These are phyloP conservation scores for Suhomyces sp. DNA, from an alignment of 805 yeast genomes.

Conservation along the genomic window DNA sequence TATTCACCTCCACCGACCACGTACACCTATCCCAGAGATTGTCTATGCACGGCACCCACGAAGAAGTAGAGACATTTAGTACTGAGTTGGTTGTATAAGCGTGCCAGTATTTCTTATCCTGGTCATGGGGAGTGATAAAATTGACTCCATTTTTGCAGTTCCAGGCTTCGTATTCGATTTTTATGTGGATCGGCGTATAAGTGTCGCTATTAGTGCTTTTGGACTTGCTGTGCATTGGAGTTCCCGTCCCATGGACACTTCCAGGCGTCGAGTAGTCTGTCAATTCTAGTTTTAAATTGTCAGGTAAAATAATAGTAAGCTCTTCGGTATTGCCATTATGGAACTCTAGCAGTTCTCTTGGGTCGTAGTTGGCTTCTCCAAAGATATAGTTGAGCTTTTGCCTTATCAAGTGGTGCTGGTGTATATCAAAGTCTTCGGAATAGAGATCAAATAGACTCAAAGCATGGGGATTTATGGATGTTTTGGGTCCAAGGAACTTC, in stretches of 20 bases:
- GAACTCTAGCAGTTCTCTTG: conserved; percentile 15
- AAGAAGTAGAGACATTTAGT: conserved; percentile 75
- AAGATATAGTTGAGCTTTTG: conserved; percentile 52
- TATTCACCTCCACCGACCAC: conserved; percentile 86
- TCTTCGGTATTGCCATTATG: conserved; percentile 56
- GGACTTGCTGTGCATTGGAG: conserved; percentile 35
- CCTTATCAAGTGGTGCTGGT: conserved; percentile 59
- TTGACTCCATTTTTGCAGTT: conserved; percentile 73
- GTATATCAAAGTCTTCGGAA: conserved; percentile 37
- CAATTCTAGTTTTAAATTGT: conserved; percentile 56
- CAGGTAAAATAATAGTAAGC: conserved; percentile 61
- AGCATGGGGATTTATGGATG: conserved; percentile 8
- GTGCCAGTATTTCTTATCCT: conserved; percentile 63
- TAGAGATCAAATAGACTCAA: conserved; percentile 43
- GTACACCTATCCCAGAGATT: conserved; percentile 83
- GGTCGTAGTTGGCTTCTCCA: conserved; percentile 43
- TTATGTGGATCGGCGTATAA: conserved; percentile 71
- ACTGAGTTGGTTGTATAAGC: conserved; percentile 83
- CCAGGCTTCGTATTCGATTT: conserved; percentile 60
- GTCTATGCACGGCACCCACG: conserved; percentile 98
- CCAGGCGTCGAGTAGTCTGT: conserved; percentile 46
- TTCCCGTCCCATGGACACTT: conserved; percentile 24
- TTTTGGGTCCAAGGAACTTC: conserved; percentile 23
- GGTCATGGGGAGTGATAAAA: conserved; percentile 61
- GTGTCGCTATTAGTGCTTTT: conserved; percentile 33